Evolutionary conservation across 2,329 filamentous ascomycete species (phyloP).

Genomic region (Hypomyces perniciosus): DNA sequence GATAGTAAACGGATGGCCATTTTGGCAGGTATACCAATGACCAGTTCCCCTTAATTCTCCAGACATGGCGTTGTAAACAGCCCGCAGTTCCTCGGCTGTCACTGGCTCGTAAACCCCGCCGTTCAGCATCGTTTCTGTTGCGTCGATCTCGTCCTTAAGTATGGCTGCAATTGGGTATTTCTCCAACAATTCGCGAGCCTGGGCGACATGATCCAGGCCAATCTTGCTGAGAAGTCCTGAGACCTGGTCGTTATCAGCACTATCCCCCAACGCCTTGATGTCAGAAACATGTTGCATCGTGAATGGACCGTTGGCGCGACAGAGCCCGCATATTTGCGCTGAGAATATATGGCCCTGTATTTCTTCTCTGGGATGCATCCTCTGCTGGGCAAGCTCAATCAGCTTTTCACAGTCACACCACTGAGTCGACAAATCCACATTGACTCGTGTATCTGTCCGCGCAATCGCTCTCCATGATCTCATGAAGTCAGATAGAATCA

Average conservation of each 20-base stretch:
- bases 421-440: conserved; percentile 24
- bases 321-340: conserved; percentile 40
- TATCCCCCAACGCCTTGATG: neutral
- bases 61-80: conserved; percentile 43
- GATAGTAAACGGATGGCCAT: conserved; percentile 46
- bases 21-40: conserved; percentile 27
- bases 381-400: conserved; percentile 29
- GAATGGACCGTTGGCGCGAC: neutral
- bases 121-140: conserved; percentile 14
- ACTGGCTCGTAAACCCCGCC: conserved; percentile 34
- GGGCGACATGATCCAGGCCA: neutral
- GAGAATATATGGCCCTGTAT: conserved; percentile 46
- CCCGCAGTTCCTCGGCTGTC: conserved; percentile 34
- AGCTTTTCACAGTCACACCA: conserved; percentile 35
- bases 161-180: neutral
- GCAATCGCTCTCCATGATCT: neutral
- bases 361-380: conserved; percentile 35
- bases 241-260: neutral
- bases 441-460: conserved; percentile 3
- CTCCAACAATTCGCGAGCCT: neutral
- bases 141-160: neutral
- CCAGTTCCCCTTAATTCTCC: conserved; percentile 31
- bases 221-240: conserved; percentile 3
- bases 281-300: neutral
- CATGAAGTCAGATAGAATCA: conserved; percentile 37